Conservation (phyloP, 208 protist species). For the Trypanosomatidae sp. region DNA sequence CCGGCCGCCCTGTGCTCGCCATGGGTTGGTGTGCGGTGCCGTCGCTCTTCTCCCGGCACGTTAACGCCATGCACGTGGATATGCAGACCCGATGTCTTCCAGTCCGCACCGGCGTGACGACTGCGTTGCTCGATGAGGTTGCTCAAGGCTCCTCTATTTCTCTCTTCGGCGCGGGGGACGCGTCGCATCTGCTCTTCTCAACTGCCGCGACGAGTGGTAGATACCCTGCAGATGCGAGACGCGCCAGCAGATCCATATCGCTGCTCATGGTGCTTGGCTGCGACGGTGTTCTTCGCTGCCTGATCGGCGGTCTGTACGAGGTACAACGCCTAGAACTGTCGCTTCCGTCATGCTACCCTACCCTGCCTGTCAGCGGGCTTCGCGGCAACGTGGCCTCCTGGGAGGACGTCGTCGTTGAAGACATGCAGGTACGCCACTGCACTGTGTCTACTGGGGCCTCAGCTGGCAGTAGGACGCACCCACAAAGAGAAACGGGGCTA, state of each 20-base stretch:
- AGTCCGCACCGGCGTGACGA: constrained; percentile 21
- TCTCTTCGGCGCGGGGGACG: not conserved
- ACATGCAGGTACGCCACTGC: constrained; percentile 22
- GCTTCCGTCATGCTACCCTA: not conserved
- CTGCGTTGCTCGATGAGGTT: constrained; percentile 26
- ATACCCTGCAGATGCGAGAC: not conserved
- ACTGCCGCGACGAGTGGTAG: not conserved
- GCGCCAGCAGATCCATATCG: constrained; percentile 15
- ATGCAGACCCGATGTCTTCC: constrained; percentile 28
- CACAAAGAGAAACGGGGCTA: not conserved
- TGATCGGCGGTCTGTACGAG: constrained; percentile 69
- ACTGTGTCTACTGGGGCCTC: not conserved
- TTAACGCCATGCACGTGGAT: constrained; percentile 10
- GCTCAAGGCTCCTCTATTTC: not conserved
- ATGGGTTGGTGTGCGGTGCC: constrained; percentile 31
- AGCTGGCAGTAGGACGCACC: not conserved
- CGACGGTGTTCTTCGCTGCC: constrained; percentile 45
- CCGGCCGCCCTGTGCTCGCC: constrained; percentile 14
- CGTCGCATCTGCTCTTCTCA: not conserved
- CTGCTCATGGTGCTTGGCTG: constrained; percentile 53
- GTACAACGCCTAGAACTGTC: constrained; percentile 26
- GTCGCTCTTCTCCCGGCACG: constrained; percentile 7
- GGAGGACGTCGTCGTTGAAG: constrained; percentile 7
- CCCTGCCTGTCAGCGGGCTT: not conserved
- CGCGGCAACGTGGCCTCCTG: constrained; percentile 5